A percentile compares a stretch with the other conserved stretches of the same genome.
These are phyloP conservation scores for Trypanosoma avium DNA, from an alignment of 208 protist genomes.

Conservation along the genomic window DNA sequence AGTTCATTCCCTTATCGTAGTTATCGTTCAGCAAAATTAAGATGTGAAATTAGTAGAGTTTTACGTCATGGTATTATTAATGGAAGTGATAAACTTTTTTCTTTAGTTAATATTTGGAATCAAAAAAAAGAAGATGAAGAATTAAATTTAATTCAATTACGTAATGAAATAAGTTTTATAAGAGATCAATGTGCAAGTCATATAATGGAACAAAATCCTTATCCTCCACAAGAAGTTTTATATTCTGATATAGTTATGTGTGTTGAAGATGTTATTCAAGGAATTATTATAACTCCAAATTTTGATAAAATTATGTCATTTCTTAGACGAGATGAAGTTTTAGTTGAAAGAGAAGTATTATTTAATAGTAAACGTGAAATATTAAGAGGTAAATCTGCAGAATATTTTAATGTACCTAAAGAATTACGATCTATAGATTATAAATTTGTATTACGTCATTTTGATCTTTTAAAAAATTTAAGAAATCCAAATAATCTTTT, in stretches of 20 bases:
- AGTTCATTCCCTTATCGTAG: not conserved
- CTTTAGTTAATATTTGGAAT: constrained; percentile 1
- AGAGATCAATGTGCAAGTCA: constrained; percentile 3
- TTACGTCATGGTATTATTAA: not conserved
- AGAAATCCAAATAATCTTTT: constrained; percentile 19
- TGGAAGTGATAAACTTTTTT: constrained; percentile 4
- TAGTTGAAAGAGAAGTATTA: constrained; percentile 1
- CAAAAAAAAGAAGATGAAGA: constrained; percentile 3
- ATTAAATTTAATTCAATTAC: constrained; percentile 12
- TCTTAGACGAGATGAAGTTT: constrained; percentile 7
- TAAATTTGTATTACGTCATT: constrained; percentile 14
- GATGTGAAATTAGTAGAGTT: constrained; percentile 3
- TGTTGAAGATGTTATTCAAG: constrained; percentile 23
- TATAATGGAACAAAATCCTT: not conserved
- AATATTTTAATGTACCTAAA: constrained; percentile 18
- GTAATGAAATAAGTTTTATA: not conserved
- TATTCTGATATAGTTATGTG: constrained; percentile 4
- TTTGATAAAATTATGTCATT: constrained; percentile 23
- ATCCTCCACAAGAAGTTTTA: not conserved
- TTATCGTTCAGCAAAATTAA: constrained; percentile 1
- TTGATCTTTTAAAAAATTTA: constrained; percentile 7
- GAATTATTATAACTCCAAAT: constrained; percentile 16
- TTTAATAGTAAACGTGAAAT: constrained; percentile 13
- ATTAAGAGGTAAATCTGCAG: constrained; percentile 12
- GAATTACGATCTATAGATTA: constrained; percentile 20